Base-by-base conservation (phyloP, 2,329 filamentous ascomycete genomes). In the Dryadomyces sulphureus region DNA sequence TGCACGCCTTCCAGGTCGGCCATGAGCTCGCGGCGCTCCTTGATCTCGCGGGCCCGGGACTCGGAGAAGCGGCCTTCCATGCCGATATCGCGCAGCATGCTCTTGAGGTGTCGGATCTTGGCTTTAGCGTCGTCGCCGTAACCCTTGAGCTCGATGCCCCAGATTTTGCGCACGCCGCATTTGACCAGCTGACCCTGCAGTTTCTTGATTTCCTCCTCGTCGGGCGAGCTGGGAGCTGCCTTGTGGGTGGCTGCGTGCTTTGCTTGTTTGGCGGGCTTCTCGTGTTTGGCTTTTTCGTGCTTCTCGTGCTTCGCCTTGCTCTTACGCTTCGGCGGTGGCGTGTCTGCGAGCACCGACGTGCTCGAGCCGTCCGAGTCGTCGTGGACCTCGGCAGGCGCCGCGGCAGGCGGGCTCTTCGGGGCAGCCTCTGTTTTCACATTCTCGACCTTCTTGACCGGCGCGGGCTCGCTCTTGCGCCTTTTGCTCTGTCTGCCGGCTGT, bases 161-260 rank as follows among this genome's bases (percentile, higher is more conserved):
- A 98, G 50, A 95, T 75, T 60, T 95, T 96, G 45, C 87, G 82
- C 46, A 95, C 77, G 25, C 90, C 90, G 57, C 90, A 98, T 62
- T 95, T 94, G 40, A 81, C 65, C 7, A 98, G 73, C 62, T 90
- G 87, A 8, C 79, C 76, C 64, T 96, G 90, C 4, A 96, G 69
- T 42, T 80, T 83, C 62, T 94, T 96, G 59, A 95, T 83, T 60
- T 94, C 84, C 4, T 75, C 79, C 49, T 86, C 77, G 49, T 88
- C 75, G 0, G 81, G 75, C 17, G 79, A 60, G 14, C 54, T 14
- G 32, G 70, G 63, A 25, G 41, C 20, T 20, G 62, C 25, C 2
- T 20, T n/a, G 66, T 65, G 70, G 30, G 41, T 19, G 25, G 34
- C 16, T 9, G 20, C 25, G 16, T 19, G 30, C 17, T 38, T 44